Base-by-base conservation (phyloP, 2,329 filamentous ascomycete genomes). In the Claviceps arundinis region DNA sequence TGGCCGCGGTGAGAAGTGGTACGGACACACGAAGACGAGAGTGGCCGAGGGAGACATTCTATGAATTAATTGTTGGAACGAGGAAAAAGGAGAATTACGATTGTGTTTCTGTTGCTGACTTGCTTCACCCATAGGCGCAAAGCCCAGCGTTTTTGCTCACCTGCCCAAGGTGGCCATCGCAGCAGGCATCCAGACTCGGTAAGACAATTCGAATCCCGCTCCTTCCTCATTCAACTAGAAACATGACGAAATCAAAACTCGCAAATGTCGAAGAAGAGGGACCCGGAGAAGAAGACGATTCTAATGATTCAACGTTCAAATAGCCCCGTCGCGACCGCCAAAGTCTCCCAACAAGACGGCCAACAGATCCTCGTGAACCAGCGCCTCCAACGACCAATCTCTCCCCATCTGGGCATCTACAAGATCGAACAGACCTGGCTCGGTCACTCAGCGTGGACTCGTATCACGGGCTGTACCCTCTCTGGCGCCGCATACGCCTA, bases 361-460 rank as follows among this genome's bases (percentile, higher is more conserved):
- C 62, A 78, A 58, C 65, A 77, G 59, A 80, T 95, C 70, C 87
- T 96, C 65, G 83, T 79, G 62, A 74, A 81, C 64, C 90, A 96
- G 75, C 90, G 90, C 62, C 77, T 84, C 52, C 71, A 77, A 64
- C 90, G 90, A 50, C 90, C 90, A 65, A 77, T 95, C 61, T 78
- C 88, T 46, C 90, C 90, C 52, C 89, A 96, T 67, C 80, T 96
- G 57, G 68, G 72, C 64, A 90, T 94, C 78, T 96, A 96, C 82
- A 78, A 81, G 68, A 80, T 85, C 55, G 82, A 88, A 69, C 86
- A 96, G 72, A 93, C 88, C 61, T 95, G 84, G 84, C 84, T 87
- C 69, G 76, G 77, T 60, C 83, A 82, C 60, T 81, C 75, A 53
- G 76, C 77, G 59, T 77, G 87, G 70, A 87, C 89, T 74, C 89